A percentile compares a stretch with the other conserved stretches of the same genome.
Evolutionary conservation across 2,329 filamentous ascomycete genomes (phyloP).

Genomic region (Epichloe sylvatica): DNA sequence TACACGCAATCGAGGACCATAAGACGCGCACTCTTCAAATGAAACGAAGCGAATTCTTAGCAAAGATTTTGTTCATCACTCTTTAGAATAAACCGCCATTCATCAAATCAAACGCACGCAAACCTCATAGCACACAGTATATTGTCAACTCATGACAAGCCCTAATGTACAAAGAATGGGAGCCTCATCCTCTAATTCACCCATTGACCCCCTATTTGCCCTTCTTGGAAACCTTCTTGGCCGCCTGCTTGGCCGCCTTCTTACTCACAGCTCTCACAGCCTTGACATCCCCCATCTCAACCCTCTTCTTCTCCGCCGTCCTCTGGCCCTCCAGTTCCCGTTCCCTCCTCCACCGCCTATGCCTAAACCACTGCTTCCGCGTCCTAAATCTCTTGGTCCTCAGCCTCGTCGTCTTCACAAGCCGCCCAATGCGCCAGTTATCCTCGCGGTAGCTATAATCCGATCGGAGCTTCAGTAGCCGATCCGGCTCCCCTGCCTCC

Average conservation of each 20-base stretch:
- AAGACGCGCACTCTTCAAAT: no score
- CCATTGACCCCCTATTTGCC: constrained; percentile 12
- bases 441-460: constrained; percentile 48
- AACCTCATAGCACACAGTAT: no score
- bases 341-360: constrained; percentile 29
- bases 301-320: constrained; percentile 22
- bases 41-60: no score
- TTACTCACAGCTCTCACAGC: constrained; percentile 16
- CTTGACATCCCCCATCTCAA: constrained; percentile 19
- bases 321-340: constrained; percentile 27
- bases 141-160: no score
- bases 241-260: constrained; percentile 23
- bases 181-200: background rate
- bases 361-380: constrained; percentile 34
- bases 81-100: no score
- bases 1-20: no score
- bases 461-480: constrained; percentile 34
- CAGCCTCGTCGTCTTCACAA: constrained; percentile 37
- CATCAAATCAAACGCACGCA: no score
- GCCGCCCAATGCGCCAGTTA: constrained; percentile 43
- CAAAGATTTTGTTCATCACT: no score
- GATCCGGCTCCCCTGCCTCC: constrained; percentile 27
- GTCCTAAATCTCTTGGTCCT: constrained; percentile 36
- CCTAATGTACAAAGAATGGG: background rate
- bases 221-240: constrained; percentile 24